A percentile compares a stretch with the other conserved stretches of the same genome.
These are phyloP conservation scores for Atkinsonella texensis DNA, from an alignment of 2,329 filamentous ascomycete genomes.

Conservation along the genomic window DNA sequence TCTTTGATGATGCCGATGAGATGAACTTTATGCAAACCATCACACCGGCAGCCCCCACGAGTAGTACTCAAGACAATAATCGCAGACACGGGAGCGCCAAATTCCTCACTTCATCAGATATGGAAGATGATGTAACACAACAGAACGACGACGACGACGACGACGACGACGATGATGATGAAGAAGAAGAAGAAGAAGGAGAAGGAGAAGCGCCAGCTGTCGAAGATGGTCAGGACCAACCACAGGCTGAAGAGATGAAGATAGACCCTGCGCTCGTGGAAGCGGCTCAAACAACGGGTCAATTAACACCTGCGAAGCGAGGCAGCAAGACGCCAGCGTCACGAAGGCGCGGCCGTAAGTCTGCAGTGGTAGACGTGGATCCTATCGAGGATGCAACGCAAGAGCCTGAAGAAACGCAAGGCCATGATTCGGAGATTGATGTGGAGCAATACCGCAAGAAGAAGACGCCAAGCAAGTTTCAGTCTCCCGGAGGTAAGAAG, in stretches of 20 bases:
- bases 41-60: neutral
- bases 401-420: conserved; percentile 6
- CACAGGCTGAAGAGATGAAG: conserved; percentile 16
- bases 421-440: conserved; percentile 16
- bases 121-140: conserved; percentile 11
- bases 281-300: conserved; percentile 10
- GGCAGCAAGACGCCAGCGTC: conserved; percentile 13
- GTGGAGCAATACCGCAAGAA: conserved; percentile 15
- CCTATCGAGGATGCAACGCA: conserved; percentile 19
- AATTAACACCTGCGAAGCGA: conserved; percentile 16
- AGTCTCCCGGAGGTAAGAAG: conserved; percentile 9
- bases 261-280: conserved; percentile 20
- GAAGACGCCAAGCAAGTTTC: conserved; percentile 19
- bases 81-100: conserved; percentile 14
- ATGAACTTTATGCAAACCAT: conserved; percentile 18
- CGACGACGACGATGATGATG: too few species aligned
- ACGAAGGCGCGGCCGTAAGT: conserved; percentile 13
- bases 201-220: conserved; percentile 7
- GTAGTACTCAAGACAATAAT: neutral
- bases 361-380: conserved; percentile 16
- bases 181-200: too few species aligned
- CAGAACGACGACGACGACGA: conserved; percentile 6
- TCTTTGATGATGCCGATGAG: conserved; percentile 21
- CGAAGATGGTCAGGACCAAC: neutral
- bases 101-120: conserved; percentile 19